These are phyloP conservation scores for Colletotrichum musicola DNA, from an alignment of 2,329 filamentous ascomycete genomes.

Conservation along the genomic window DNA sequence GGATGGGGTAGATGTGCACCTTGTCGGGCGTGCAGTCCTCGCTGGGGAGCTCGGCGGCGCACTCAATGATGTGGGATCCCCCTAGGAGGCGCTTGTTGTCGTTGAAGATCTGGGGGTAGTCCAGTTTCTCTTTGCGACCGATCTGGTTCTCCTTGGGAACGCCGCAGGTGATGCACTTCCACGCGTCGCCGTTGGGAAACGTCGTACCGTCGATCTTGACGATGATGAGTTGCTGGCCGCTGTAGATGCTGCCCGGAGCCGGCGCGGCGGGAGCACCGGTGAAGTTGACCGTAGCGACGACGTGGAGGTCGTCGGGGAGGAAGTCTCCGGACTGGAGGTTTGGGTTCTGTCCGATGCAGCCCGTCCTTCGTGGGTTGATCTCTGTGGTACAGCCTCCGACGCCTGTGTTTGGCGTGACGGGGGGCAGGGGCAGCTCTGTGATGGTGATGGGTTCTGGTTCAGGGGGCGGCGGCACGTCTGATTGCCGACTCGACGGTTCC, in stretches of 20 bases:
- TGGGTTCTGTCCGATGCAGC: slow-evolving; percentile 48
- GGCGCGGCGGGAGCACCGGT: slow-evolving; percentile 55
- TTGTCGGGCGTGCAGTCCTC: slow-evolving; percentile 51
- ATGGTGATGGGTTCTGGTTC: slow-evolving; percentile 51
- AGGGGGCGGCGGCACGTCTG: slow-evolving; percentile 42
- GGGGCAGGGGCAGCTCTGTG: slow-evolving; percentile 52
- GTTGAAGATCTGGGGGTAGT: slow-evolving; percentile 59
- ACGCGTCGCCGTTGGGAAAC: slow-evolving; percentile 59
- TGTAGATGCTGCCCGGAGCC: slow-evolving; percentile 55
- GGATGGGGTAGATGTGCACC: slow-evolving; percentile 53
- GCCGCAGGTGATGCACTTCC: slow-evolving; percentile 62
- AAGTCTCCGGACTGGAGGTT: slow-evolving; percentile 47
- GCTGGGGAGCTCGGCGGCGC: slow-evolving; percentile 49
- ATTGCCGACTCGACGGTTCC: background rate
- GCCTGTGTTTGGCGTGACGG: slow-evolving; percentile 44
- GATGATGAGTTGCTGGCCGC: slow-evolving; percentile 56
- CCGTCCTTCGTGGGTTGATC: slow-evolving; percentile 52
- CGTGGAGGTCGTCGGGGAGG: slow-evolving; percentile 57
- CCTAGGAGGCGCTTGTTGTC: slow-evolving; percentile 52
- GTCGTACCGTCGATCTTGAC: slow-evolving; percentile 55
- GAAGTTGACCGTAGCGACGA: slow-evolving; percentile 55
- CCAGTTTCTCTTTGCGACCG: slow-evolving; percentile 41
- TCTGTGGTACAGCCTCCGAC: slow-evolving; percentile 49
- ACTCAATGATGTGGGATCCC: slow-evolving; percentile 53
- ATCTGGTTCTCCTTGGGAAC: slow-evolving; percentile 49